Base-by-base conservation (phyloP, 73 alveolate genomes). In the Paramecium sonneborni region DNA sequence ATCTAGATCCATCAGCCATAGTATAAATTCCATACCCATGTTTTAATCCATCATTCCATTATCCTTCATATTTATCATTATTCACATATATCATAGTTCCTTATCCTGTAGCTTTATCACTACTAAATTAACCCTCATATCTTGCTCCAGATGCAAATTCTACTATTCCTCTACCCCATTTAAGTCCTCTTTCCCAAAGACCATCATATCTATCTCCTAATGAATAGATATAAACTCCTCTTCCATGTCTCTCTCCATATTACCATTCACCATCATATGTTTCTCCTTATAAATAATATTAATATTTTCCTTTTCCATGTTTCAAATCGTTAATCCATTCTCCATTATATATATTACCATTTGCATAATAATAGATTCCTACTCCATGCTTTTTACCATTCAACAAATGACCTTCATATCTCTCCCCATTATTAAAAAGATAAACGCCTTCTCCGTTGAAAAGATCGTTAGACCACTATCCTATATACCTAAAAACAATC, bases 181-280 rank as follows among this genome's bases (percentile, higher is more conserved):
- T 69, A 14, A 88, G 76, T 39, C 87, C 87, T 37, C 87, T 39
- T 30, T 88, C 87, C 94, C 94, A 88, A 24, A 69, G 62, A 1
- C 94, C 94, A 23, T 76, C 94, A 70, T 88, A 88, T 14, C 34
- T 30, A 44, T 88, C 94, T 24, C 89, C 89, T 12, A 69, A 26
- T 3, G 85, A 37, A 26, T 88, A 70, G 0, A 62, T 11, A 28
- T 88, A 88, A 21, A 44, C 20, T 14, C 94, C 94, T 44, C 74
- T 69, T 6, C 94, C 94, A 35, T 88, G 88, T 70, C 94, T 68
- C 21, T 26, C 76, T 69, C 87, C 88, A 15, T 70, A 62, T 70
- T 69, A 44, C 94, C 94, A 88, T 10, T 88, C 94, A 15, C 94
- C 94, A 21, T 88, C 94, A 72, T 88, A 88, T 35, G 94, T 15